phyloP scores from a whole-genome alignment of 306 rosid species.

The Abrus precatorius region DNA sequence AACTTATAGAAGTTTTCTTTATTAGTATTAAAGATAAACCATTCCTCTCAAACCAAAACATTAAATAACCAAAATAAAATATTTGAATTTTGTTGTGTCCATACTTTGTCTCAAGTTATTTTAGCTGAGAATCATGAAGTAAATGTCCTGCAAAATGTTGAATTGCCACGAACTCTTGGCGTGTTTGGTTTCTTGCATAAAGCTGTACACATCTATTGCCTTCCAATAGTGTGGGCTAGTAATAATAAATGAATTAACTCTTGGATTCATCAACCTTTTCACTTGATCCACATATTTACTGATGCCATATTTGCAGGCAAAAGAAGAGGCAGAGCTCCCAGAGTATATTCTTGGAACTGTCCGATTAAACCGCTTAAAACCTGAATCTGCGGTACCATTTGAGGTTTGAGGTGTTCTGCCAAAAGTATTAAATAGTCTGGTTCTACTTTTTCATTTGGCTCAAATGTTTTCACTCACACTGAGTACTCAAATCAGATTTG shows the following conservation, averaged over 20 bases:
- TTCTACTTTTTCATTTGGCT: not conserved
- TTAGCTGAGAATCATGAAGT: not conserved
- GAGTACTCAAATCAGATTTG: slow-evolving; percentile 4
- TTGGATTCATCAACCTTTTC: not conserved
- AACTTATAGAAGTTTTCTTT: not conserved
- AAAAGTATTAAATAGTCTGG: slow-evolving; percentile 1
- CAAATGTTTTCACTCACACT: slow-evolving; percentile 14
- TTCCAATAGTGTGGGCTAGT: slow-evolving; percentile 16
- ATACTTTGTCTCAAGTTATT: not conserved
- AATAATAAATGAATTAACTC: not conserved
- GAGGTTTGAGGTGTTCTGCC: slow-evolving; percentile 53
- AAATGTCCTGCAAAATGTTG: not conserved
- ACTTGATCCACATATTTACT: slow-evolving; percentile 15
- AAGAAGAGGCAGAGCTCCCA: slow-evolving; percentile 80
- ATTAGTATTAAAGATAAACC: not conserved
- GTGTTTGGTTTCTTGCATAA: not conserved
- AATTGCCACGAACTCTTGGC: not conserved
- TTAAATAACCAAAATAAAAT: not conserved
- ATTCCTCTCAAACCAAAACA: not conserved
- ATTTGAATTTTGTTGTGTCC: not conserved
- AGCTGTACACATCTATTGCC: not conserved
- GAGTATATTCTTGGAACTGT: slow-evolving; percentile 94
- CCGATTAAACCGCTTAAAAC: slow-evolving; percentile 75
- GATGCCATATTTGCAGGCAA: slow-evolving; percentile 66
- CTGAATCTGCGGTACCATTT: slow-evolving; percentile 69